Conservation (phyloP, 345 rosid species). For the Populus ilicifolia region DNA sequence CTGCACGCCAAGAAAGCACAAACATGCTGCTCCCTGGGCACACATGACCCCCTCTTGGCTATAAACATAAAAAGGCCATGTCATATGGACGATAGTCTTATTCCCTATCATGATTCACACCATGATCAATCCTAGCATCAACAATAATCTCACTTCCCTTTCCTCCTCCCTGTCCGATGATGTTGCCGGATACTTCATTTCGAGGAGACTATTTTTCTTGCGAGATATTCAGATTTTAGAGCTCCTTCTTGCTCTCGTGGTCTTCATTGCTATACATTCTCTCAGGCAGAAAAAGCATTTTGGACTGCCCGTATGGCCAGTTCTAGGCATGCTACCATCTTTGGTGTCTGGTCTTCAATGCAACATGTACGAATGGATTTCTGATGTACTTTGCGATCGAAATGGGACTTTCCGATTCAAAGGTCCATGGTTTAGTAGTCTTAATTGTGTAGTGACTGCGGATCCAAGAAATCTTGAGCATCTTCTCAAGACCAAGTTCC, state of each 20-base stretch:
- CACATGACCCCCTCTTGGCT: slow-evolving; percentile 18
- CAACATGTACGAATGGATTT: slow-evolving; percentile 71
- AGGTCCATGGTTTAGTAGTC: slow-evolving; percentile 82
- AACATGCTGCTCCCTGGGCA: slow-evolving; percentile 16
- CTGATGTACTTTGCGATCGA: slow-evolving; percentile 47
- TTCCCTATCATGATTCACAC: slow-evolving; percentile 26
- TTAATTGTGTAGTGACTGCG: slow-evolving; percentile 66
- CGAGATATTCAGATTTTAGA: slow-evolving; percentile 49
- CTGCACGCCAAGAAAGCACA: slow-evolving; percentile 47
- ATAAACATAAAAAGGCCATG: background rate
- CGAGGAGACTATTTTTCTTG: slow-evolving; percentile 32
- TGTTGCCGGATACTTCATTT: slow-evolving; percentile 5
- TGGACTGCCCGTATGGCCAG: slow-evolving; percentile 78
- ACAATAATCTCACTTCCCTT: slow-evolving; percentile 27
- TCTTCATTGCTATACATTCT: slow-evolving; percentile 46
- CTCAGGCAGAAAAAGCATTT: slow-evolving; percentile 45
- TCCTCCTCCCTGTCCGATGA: slow-evolving; percentile 21
- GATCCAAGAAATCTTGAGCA: slow-evolving; percentile 88
- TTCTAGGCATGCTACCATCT: slow-evolving; percentile 92
- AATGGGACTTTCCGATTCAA: slow-evolving; percentile 74
- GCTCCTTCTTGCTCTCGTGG: slow-evolving; percentile 46
- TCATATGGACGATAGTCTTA: slow-evolving; percentile 15
- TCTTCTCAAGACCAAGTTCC: slow-evolving; percentile 80
- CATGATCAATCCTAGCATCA: slow-evolving; percentile 41
- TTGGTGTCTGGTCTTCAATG: slow-evolving; percentile 38